Evolutionary conservation across 805 yeast species (phyloP).

Genomic region (Lachancea waltii): DNA sequence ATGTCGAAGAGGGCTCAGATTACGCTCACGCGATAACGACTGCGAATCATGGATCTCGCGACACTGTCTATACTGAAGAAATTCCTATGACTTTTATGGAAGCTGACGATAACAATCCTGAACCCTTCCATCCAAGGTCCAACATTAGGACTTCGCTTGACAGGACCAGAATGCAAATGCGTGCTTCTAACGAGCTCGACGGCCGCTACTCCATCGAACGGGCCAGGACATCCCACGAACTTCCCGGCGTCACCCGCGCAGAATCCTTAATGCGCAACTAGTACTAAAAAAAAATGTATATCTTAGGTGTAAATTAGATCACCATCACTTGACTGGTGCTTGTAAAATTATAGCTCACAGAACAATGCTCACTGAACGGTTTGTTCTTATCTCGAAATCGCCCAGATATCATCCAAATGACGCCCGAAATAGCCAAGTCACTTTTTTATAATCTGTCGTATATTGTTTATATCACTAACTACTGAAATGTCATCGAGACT

Average conservation of each 20-base stretch:
- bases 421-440: no score
- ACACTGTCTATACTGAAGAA: constrained; percentile 35
- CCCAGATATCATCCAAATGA: no score
- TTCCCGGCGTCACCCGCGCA: constrained; percentile 39
- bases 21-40: constrained; percentile 7
- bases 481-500: no score
- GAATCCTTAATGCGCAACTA: constrained; percentile 26
- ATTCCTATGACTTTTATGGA: constrained; percentile 32
- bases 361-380: no score
- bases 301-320: no score
- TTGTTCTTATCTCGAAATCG: not conserved
- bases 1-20: constrained; percentile 24
- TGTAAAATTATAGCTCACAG: not conserved
- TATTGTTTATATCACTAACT: no score
- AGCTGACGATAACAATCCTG: constrained; percentile 7
- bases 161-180: constrained; percentile 34
- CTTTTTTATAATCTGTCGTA: no score
- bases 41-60: constrained; percentile 19
- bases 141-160: constrained; percentile 35
- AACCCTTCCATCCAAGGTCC: constrained; percentile 7
- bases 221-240: constrained; percentile 36
- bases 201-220: constrained; percentile 35
- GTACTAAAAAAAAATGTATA: no score
- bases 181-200: constrained; percentile 33
- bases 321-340: no score